Percentiles rank a stretch among this genome's conserved stretches.
phyloP scores from a whole-genome alignment of 768 basidiomycete genomes.

The Russula vinacea region DNA sequence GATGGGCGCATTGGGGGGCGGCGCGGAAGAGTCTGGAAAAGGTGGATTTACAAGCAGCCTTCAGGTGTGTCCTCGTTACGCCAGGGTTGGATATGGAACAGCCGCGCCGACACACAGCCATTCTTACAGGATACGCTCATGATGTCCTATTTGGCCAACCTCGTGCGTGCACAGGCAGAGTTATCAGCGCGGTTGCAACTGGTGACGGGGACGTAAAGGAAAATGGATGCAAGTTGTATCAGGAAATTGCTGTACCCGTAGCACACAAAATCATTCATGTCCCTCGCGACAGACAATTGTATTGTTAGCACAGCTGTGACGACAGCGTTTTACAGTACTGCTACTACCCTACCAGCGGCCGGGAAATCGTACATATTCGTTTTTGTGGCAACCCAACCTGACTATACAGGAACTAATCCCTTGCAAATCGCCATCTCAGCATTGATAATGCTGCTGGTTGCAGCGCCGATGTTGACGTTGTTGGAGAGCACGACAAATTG shows the following conservation, averaged over 20 bases:
- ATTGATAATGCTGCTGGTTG: slow-evolving; percentile 95
- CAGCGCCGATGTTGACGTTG: slow-evolving; percentile 94
- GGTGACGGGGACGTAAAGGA: slow-evolving; percentile 43
- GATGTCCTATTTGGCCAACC: slow-evolving; percentile 91
- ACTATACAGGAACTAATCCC: slow-evolving; percentile 44
- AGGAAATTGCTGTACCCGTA: slow-evolving; percentile 18
- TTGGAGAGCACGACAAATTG: slow-evolving; percentile 93
- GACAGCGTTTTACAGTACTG: background rate
- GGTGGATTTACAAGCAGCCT: slow-evolving; percentile 72
- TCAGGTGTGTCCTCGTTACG: slow-evolving; percentile 49
- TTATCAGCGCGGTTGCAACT: slow-evolving; percentile 84
- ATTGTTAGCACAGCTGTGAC: background rate
- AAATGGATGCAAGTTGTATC: slow-evolving; percentile 23
- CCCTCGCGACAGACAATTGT: background rate
- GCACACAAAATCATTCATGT: background rate
- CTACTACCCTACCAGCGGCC: background rate
- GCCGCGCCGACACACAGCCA: slow-evolving; percentile 26
- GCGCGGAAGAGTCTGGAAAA: slow-evolving; percentile 66
- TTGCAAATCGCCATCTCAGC: slow-evolving; percentile 90
- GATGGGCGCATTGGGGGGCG: slow-evolving; percentile 79
- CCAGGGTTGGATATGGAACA: slow-evolving; percentile 9
- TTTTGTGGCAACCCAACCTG: slow-evolving; percentile 36
- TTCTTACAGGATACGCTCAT: slow-evolving; percentile 76
- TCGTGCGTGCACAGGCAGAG: slow-evolving; percentile 91
- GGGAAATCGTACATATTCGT: background rate